A percentile compares a stretch with the other conserved stretches of the same genome.
Conservation (phyloP, 2,329 filamentous ascomycete species). For the Lasiodiplodia gonubiensis region DNA sequence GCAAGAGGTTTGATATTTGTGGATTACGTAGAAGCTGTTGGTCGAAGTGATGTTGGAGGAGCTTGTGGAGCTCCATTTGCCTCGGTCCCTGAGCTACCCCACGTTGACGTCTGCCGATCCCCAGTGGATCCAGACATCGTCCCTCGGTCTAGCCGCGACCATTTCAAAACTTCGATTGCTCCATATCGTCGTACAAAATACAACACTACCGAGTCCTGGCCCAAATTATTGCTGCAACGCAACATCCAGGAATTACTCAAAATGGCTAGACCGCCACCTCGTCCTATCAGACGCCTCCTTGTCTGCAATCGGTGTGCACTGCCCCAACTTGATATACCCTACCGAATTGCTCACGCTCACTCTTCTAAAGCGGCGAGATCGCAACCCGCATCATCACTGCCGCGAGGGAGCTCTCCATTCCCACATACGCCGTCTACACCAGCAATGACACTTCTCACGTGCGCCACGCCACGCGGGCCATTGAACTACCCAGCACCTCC, state of each 20-base stretch:
- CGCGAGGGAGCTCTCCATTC: constrained; percentile 63
- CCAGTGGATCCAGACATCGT: not conserved
- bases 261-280: constrained; percentile 33
- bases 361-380: constrained; percentile 59
- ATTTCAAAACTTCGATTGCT: not conserved
- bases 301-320: constrained; percentile 53
- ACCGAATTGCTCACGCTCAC: not conserved
- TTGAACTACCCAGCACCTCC: constrained; percentile 57
- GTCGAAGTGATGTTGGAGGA: not conserved
- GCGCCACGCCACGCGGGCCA: constrained; percentile 56
- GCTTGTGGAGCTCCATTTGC: constrained; percentile 25
- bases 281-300: constrained; percentile 57
- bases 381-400: constrained; percentile 65
- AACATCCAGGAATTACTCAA: not conserved
- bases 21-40: not conserved
- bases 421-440: constrained; percentile 63
- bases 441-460: constrained; percentile 62
- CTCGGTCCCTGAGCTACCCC: constrained; percentile 25
- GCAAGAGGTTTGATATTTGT: not conserved
- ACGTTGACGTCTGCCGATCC: constrained; percentile 19
- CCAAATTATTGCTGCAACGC: not conserved
- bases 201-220: not conserved
- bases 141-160: not conserved
- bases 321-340: constrained; percentile 42
- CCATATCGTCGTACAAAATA: not conserved